Evolutionary conservation across 2,329 filamentous ascomycete species (phyloP).

Genomic region (Podosphaera xanthii): DNA sequence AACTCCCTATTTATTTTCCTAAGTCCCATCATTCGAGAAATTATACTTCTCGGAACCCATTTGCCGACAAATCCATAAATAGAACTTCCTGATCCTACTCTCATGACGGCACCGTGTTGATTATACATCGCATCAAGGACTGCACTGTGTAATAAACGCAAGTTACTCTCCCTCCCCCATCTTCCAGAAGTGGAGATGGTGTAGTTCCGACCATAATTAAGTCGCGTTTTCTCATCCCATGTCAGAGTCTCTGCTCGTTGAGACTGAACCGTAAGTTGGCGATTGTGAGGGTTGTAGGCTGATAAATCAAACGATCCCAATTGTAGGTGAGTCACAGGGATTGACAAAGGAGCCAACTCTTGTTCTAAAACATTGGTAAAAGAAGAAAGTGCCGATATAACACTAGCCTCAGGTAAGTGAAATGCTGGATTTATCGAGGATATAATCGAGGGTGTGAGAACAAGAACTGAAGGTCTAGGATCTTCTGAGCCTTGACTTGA

Average conservation of each 20-base stretch:
- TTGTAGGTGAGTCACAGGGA: conserved; percentile 70
- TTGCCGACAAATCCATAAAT: conserved; percentile 70
- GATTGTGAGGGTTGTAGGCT: conserved; percentile 29
- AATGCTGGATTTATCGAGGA: conserved; percentile 59
- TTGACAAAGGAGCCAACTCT: conserved; percentile 53
- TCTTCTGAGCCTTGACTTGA: conserved; percentile 19
- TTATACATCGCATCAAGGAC: conserved; percentile 76
- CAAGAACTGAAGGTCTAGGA: conserved; percentile 42
- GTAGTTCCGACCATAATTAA: conserved; percentile 40
- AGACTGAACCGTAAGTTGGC: conserved; percentile 17
- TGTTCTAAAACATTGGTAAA: conserved; percentile 62
- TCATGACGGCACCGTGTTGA: conserved; percentile 32
- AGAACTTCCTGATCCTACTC: conserved; percentile 64
- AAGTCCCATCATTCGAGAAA: conserved; percentile 88
- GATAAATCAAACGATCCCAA: conserved; percentile 78
- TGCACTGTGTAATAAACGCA: conserved; percentile 61
- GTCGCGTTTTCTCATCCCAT: conserved; percentile 38
- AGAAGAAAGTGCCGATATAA: conserved; percentile 68
- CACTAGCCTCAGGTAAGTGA: conserved; percentile 65
- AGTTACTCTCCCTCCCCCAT: conserved; percentile 26
- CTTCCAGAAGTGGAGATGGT: conserved; percentile 8
- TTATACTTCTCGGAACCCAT: conserved; percentile 52
- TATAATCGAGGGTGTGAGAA: conserved; percentile 62
- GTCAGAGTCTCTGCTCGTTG: conserved; percentile 31
- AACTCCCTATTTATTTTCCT: conserved; percentile 24